Evolutionary conservation across 768 basidiomycete species (phyloP), one percentile per base, ranked within the genome.

Genomic region (Suillus weaverae): DNA sequence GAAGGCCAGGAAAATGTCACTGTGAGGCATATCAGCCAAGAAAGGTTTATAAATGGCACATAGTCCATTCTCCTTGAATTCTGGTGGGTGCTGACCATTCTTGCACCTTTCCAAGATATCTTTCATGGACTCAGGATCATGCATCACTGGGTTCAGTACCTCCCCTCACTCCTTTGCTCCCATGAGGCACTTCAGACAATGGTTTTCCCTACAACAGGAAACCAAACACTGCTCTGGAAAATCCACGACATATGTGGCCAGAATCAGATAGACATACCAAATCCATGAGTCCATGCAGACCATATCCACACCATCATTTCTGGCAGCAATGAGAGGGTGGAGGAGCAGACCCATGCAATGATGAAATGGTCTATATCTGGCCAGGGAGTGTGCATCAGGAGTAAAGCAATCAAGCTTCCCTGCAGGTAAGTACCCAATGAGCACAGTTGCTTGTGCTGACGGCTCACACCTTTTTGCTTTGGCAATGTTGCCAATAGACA

Each of bases 1-100:
- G 38, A 85, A 65, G 18, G 64, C 74, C 0, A 36, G 0, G 66
- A 79, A 81, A 46, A 85, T 84, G 67, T 84, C 66, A 39, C 68
- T 62, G 63, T 74, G 76, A 38, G 38, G 38, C 38, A 38, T 13
- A 5, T 38, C 38, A 9, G 38, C 38, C 38, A 11, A 38, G 38
- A 38, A 38, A 11, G 3, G 38, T 14, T 38, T 38, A 13, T 14
- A 38, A 33, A n/a, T n/a, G n/a, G n/a, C n/a, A n/a, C n/a, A n/a
- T n/a, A n/a, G n/a, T n/a, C n/a, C n/a, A n/a, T n/a, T n/a, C n/a
- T n/a, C n/a, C n/a, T n/a, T n/a, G n/a, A n/a, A n/a, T n/a, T n/a
- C n/a, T n/a, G n/a, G n/a, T n/a, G n/a, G n/a, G n/a, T n/a, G n/a
- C n/a, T n/a, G n/a, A n/a, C n/a, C n/a, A n/a, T n/a, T n/a, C n/a